Evolutionary conservation across 2,329 filamentous ascomycete genomes (phyloP), one percentile per base, ranked within the genome.

Genomic region (Fusarium sambucinum): DNA sequence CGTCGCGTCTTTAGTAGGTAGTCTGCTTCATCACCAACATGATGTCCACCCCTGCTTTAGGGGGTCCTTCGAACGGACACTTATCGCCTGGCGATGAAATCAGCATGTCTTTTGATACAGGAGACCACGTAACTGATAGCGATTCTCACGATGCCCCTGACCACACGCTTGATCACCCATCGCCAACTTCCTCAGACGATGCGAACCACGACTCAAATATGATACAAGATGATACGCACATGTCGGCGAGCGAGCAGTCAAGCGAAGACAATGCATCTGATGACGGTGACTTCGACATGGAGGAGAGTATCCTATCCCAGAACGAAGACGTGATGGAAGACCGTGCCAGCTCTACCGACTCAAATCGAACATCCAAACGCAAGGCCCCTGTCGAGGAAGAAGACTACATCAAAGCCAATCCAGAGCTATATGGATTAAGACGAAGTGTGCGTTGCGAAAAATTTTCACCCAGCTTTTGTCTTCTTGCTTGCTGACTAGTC

Each of bases 401-500:
- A 61, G 90, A 94, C 46, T 94, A 90, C 76, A 97, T 98, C 73
- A 87, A 90, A 74, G 92, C 93, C 76, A 97, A 99, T 75, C 96
- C 96, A 44, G 94, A 97, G 80, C 85, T 99, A 11, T 99, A 98
- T 82, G 96, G 96, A 47, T 85, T 99, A 71, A 89, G 96, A 73
- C 89, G 96, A 82, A 99, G 96, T 83, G 94, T 96, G 90, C 67
- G 91, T 80, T 52, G n/a, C 63, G 70, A 72, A 71, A 73, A 62
- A 2, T 52, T 68, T 69, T 67, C 66, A 59, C 66, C 32, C 52
- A 27, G 62, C 50, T 54, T 52, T 41, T 50, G 41, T 57, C 47
- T 51, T 55, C 29, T 14, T 71, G 71, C 78, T 82, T 70, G 82
- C 78, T 70, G 53, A 68, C 60, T 32, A 55, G 47, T 42, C 41